Percentiles rank a stretch among this genome's conserved stretches.
Evolutionary conservation across 805 yeast species (phyloP).

Genomic region (Nakazawaea anatomiae): DNA sequence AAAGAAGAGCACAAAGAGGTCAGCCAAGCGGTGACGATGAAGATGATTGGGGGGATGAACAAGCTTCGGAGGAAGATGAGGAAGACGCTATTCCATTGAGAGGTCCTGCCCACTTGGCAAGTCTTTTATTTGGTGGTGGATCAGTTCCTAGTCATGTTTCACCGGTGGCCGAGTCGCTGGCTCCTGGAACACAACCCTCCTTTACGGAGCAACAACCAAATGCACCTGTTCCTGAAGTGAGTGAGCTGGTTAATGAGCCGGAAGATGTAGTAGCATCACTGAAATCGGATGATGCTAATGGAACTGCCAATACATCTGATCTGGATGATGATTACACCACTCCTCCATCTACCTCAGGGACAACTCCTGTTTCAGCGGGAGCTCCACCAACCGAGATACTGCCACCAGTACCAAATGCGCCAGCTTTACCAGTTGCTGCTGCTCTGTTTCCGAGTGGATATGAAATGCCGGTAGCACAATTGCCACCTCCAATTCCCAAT

Average conservation of each 20-base stretch:
- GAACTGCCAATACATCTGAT: slow-evolving; percentile 13
- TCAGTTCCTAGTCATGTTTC: slow-evolving; percentile 22
- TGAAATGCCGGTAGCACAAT: slow-evolving; percentile 6
- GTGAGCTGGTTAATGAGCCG: not conserved
- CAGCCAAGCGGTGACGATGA: slow-evolving; percentile 36
- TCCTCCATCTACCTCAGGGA: slow-evolving; percentile 23
- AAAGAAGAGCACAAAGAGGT: slow-evolving; percentile 68
- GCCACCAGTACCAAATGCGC: slow-evolving; percentile 10
- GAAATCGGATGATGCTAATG: slow-evolving; percentile 25
- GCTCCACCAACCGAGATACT: slow-evolving; percentile 15
- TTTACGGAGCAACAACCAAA: not conserved
- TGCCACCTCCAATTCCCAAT: slow-evolving; percentile 14
- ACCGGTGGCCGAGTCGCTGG: not conserved
- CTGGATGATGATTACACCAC: slow-evolving; percentile 27
- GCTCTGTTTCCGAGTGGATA: too few relatives aligned
- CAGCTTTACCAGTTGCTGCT: too few relatives aligned
- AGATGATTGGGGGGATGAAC: slow-evolving; percentile 27
- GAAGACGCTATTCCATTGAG: slow-evolving; percentile 38
- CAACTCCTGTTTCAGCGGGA: slow-evolving; percentile 7
- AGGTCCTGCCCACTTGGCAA: slow-evolving; percentile 54
- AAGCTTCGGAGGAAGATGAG: slow-evolving; percentile 32
- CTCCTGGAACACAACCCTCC: slow-evolving; percentile 1
- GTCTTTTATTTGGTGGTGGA: slow-evolving; percentile 47
- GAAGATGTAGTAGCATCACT: slow-evolving; percentile 17
- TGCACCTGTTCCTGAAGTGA: too few relatives aligned